A percentile compares a stretch with the other conserved stretches of the same genome.
These are phyloP conservation scores for Talaromyces ruber DNA, from an alignment of 495 filamentous ascomycete genomes.

Conservation along the genomic window DNA sequence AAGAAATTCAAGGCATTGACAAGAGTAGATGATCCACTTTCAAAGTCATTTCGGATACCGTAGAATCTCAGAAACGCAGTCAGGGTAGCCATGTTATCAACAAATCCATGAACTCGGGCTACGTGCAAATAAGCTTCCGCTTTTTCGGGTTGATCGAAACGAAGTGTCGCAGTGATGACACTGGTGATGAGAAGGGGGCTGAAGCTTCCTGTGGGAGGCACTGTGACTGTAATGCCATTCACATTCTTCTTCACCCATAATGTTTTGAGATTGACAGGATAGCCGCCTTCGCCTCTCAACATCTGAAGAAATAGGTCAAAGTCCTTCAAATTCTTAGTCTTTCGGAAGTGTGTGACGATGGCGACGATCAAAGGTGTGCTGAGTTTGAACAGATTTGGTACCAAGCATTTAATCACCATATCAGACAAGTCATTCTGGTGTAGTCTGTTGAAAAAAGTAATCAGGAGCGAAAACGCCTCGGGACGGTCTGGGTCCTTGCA, in stretches of 20 bases:
- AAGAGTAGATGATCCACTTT: constrained; percentile 23
- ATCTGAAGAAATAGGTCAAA: constrained; percentile 36
- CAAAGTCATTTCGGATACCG: constrained; percentile 29
- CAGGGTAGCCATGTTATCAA: constrained; percentile 31
- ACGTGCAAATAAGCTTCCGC: constrained; percentile 35
- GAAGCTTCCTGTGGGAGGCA: constrained; percentile 25
- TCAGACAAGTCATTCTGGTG: constrained; percentile 35
- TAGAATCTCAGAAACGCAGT: constrained; percentile 32
- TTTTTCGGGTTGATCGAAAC: constrained; percentile 35
- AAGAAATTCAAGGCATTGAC: constrained; percentile 29
- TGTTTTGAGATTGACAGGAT: constrained; percentile 25
- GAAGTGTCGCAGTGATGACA: constrained; percentile 27
- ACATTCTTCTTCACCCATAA: constrained; percentile 16
- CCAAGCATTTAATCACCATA: constrained; percentile 26
- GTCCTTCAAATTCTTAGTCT: constrained; percentile 32
- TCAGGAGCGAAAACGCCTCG: constrained; percentile 21
- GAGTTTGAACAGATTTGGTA: constrained; percentile 31
- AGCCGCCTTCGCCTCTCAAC: constrained; percentile 27
- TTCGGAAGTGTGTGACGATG: constrained; percentile 29
- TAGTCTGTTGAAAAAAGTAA: constrained; percentile 28
- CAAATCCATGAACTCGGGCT: constrained; percentile 27
- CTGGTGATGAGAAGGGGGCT: constrained; percentile 28
- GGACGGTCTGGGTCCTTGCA: constrained; percentile 30
- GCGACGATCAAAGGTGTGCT: constrained; percentile 27
- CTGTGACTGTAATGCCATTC: constrained; percentile 29